Evolutionary conservation across 2,329 filamentous ascomycete genomes (phyloP), one percentile per base, ranked within the genome.

Genomic region (Aureobasidium sp.): DNA sequence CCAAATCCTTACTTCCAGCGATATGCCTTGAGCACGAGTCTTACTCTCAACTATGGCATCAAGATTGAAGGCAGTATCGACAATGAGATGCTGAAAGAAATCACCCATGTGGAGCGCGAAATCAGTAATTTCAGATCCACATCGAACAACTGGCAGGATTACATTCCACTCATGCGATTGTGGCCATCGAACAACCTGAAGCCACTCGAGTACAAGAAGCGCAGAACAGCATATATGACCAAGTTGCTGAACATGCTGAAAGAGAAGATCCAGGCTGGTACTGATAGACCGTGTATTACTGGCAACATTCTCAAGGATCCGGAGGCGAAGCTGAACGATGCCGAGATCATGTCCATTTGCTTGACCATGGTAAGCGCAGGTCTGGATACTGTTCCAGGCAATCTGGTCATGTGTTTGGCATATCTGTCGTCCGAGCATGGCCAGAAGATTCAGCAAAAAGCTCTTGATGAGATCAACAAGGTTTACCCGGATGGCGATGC

Each of bases 311-410:
- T 89, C 36, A 88, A 90, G 77, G 78, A 84, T 77, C 84, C 85
- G 0, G 85, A 87, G 44, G 84, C 86, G 0, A 87, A 88, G 66
- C 73, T 93, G 59, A 87, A 88, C 65, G 81, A 85, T 66, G 83
- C 84, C 14, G 90, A 92, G 72, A 81, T 92, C 55, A 90, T 88
- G 73, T 89, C 87, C 2, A 90, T 94, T 67, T 90, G 89, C 71
- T 75, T 94, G 27, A 91, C 88, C 27, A 91, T 93, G 84, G 87
- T 93, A 0, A 89, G 87, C 1, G 90, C 88, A 0, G 90, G 90
- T 20, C 82, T 93, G 17, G 90, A 94, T 70, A 94, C 90, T 0
- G 87, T 94, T 1, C 88, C 90, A 0, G 88, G 86, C 12, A 92
- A 91, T 65, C 75, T 93, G 11, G 87, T 91, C 68, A 90, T 91